These are phyloP conservation scores for Arthrobotrys entomopaga DNA, from an alignment of 2,329 filamentous ascomycete species.

Conservation along the genomic window DNA sequence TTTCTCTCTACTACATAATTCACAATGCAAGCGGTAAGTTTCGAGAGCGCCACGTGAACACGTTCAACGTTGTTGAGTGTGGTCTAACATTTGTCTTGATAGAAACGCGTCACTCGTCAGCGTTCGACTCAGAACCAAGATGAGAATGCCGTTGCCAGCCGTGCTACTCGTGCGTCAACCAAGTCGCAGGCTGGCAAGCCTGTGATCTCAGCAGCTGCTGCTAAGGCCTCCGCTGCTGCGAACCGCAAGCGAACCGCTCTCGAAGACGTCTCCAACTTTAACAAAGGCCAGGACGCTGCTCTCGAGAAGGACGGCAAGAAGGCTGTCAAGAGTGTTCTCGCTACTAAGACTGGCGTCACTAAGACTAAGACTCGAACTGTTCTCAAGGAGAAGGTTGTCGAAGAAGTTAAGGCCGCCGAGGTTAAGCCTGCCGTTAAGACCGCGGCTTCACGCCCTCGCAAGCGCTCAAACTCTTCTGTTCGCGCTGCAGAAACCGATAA, in stretches of 20 bases:
- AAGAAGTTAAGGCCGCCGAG: conserved; percentile 76
- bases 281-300: conserved; percentile 73
- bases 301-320: conserved; percentile 78
- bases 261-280: conserved; percentile 94
- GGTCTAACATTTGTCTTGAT: background rate
- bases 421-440: conserved; percentile 64
- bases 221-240: conserved; percentile 68
- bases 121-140: conserved; percentile 47
- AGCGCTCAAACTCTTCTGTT: conserved; percentile 44
- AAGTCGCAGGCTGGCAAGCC: conserved; percentile 36
- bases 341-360: conserved; percentile 77
- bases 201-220: conserved; percentile 24
- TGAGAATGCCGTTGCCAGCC: conserved; percentile 52
- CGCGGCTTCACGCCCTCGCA: conserved; percentile 59
- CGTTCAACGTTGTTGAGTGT: background rate
- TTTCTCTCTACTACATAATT: conserved; percentile 16
- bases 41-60: background rate
- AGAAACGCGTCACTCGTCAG: conserved; percentile 55
- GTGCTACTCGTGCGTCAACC: conserved; percentile 52
- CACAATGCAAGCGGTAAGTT: conserved; percentile 54
- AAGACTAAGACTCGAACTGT: conserved; percentile 58
- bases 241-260: conserved; percentile 83
- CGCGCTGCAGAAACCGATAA: conserved; percentile 50
- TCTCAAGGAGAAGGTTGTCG: conserved; percentile 69
- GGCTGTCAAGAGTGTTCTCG: conserved; percentile 67